Evolutionary conservation across 2,329 filamentous ascomycete species (phyloP), one percentile per base, ranked within the genome.

Genomic region (Sclerotinia minor): DNA sequence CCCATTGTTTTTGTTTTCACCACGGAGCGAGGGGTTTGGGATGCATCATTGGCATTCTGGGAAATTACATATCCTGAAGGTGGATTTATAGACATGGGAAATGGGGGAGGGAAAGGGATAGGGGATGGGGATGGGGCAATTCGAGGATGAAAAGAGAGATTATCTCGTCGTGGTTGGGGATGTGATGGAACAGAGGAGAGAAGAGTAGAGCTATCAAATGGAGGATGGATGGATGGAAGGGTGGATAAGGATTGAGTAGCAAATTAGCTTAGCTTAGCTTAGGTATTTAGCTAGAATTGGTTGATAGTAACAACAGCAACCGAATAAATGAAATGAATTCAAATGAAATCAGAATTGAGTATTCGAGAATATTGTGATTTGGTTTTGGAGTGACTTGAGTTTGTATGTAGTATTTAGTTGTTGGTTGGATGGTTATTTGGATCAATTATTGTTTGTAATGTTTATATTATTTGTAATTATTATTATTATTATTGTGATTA

Each of bases 81-180:
- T 21, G 49, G 47, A 45, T 19, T 61, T 65, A 65, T 65, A 65
- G 61, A 65, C 50, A 49, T 64, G 61, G 60, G 45, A 17, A 41
- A 29, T 55, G 53, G 32, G 57, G 44, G n/a, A n/a, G n/a, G n/a
- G n/a, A n/a, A n/a, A n/a, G n/a, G n/a, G n/a, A n/a, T n/a, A n/a
- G n/a, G 47, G 19, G 35, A 38, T 38, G 13, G 11, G 57, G 26
- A 44, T 47, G 50, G 50, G 26, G 50, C 26, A 60, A 47, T 60
- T 24, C 57, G 26, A n/a, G 44, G 44, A 26, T 24, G 57, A 17
- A 45, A 29, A 32, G 57, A 29, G 21, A 29, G 6, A 45, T 45
- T 9, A 32, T 35, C 19, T n/a, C 29, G 19, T 32, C 3, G 41
- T 49, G 44, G 29, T n/a, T 35, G 29, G 29, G 44, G 9, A n/a